Base-by-base conservation (phyloP, 1,284 basidiomycete genomes). In the Malassezia dermatis region DNA sequence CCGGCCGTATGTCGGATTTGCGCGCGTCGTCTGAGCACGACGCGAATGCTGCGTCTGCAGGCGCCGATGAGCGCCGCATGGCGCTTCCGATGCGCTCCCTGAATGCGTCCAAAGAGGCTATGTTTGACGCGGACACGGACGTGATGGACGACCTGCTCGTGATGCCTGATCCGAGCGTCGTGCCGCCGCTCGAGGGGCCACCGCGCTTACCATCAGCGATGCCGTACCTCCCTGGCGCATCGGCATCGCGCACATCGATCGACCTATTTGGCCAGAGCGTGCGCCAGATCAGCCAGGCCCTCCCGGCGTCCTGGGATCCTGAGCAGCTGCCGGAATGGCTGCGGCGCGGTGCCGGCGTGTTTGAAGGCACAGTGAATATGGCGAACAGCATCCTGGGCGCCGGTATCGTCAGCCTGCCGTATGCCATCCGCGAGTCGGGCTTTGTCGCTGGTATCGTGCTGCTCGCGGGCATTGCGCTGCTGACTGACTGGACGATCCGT, bases 401-500 rank as follows among this genome's bases (percentile, higher is more conserved):
- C 69, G 89, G 88, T 4, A 76, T 77, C 50, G 73, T 77, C 28
- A 76, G 73, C 52, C 78, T 96, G 21, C 91, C 91, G 1, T 95
- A 95, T 73, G 89, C 91, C 31, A 78, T 95, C 56, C 83, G 84
- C 63, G 86, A 93, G 78, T 89, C 91, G 23, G 91, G 91, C 1
- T 91, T 95, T 77, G 80, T 95, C 58, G 83, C 83, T 0, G 94
- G 94, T 6, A 76, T 95, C 12, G 50, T 85, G 8, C 80, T 99
- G 1, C 81, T 99, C 13, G 78, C 91, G 21, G 76, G 84, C 7
- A 79, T 98, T 12, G 90, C 88, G 41, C 80, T 77, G 23, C 81
- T 94, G 35, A 96, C 93, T 11, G 91, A 96, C 76, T 98, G 93
- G 93, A 98, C 94, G 3, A 96, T 99, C 58, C 84, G 91, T 12